These are phyloP conservation scores for Epithemia pelagica DNA, from an alignment of 108 stramenopile genomes.

Conservation along the genomic window DNA sequence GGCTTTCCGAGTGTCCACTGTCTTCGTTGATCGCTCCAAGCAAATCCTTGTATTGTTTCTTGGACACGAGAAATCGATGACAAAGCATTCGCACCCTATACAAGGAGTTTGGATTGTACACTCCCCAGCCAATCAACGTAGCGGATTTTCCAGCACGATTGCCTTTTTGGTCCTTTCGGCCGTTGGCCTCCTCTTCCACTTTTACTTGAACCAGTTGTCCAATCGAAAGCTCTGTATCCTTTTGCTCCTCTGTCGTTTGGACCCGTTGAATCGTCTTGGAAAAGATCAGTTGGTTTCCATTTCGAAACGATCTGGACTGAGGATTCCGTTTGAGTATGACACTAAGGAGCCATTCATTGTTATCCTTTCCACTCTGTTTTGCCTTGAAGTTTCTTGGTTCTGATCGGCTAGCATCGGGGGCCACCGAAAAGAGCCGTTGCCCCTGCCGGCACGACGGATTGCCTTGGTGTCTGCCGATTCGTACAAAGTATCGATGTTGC, in stretches of 20 bases:
- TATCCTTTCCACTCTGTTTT: no score
- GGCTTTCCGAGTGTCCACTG: slow-evolving; percentile 10
- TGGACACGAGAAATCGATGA: slow-evolving; percentile 19
- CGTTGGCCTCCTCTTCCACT: slow-evolving; percentile 17
- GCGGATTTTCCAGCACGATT: slow-evolving; percentile 9
- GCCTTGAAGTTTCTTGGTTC: no score
- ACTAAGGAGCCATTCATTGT: background rate
- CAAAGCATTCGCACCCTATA: slow-evolving; percentile 76
- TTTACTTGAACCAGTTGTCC: slow-evolving; percentile 60
- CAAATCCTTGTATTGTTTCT: slow-evolving; percentile 9
- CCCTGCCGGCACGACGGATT: no score
- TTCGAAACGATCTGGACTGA: slow-evolving; percentile 64
- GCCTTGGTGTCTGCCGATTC: no score
- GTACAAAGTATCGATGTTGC: no score
- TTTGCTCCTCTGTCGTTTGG: background rate
- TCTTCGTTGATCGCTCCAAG: slow-evolving; percentile 31
- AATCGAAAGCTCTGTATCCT: slow-evolving; percentile 3
- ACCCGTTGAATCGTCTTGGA: slow-evolving; percentile 47
- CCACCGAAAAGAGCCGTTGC: no score
- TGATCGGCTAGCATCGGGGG: no score
- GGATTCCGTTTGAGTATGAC: slow-evolving; percentile 58
- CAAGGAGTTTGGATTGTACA: slow-evolving; percentile 80
- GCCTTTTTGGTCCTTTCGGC: slow-evolving; percentile 2
- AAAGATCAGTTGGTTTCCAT: slow-evolving; percentile 72
- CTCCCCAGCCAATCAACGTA: slow-evolving; percentile 67